These are phyloP conservation scores for Bipolaris zeicola DNA, from an alignment of 2,329 filamentous ascomycete genomes.

Conservation along the genomic window DNA sequence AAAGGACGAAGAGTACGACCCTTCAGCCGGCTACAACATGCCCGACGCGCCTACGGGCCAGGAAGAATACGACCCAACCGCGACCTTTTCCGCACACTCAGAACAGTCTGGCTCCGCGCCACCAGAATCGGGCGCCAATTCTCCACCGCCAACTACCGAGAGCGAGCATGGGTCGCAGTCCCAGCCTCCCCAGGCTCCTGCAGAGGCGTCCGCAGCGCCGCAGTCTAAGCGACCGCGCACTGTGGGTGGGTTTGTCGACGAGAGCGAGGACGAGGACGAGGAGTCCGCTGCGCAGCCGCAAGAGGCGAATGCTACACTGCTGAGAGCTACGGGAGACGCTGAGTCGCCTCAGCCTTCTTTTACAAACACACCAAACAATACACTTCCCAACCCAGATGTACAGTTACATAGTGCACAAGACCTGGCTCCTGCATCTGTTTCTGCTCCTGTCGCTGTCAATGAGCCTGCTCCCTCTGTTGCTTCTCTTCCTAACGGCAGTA, in stretches of 20 bases:
- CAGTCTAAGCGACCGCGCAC: slow-evolving; percentile 56
- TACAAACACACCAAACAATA: slow-evolving; percentile 63
- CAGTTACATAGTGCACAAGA: slow-evolving; percentile 64
- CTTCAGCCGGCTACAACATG: slow-evolving; percentile 47
- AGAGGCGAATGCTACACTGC: slow-evolving; percentile 55
- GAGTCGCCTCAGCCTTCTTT: slow-evolving; percentile 59
- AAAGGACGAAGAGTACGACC: slow-evolving; percentile 47
- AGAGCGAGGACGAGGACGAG: slow-evolving; percentile 65
- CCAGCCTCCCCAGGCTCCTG: slow-evolving; percentile 22
- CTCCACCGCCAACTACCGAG: slow-evolving; percentile 29
- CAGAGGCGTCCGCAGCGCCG: slow-evolving; percentile 38
- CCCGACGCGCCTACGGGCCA: slow-evolving; percentile 53
- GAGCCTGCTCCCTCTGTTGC: slow-evolving; percentile 57
- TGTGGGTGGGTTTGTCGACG: slow-evolving; percentile 66
- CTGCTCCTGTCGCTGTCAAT: slow-evolving; percentile 48
- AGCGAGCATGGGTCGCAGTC: slow-evolving; percentile 32
- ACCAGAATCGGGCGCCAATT: slow-evolving; percentile 36
- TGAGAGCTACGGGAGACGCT: slow-evolving; percentile 56
- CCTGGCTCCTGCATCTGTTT: slow-evolving; percentile 51
- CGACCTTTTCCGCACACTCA: slow-evolving; percentile 33
- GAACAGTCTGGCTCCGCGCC: slow-evolving; percentile 36
- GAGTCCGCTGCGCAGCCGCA: slow-evolving; percentile 53
- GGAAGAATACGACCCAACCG: slow-evolving; percentile 50
- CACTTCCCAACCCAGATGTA: slow-evolving; percentile 62
- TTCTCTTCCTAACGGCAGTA: slow-evolving; percentile 56